Evolutionary conservation across 441 rosid species (phyloP).

Genomic region (Pelargonium myrrhifolium): DNA sequence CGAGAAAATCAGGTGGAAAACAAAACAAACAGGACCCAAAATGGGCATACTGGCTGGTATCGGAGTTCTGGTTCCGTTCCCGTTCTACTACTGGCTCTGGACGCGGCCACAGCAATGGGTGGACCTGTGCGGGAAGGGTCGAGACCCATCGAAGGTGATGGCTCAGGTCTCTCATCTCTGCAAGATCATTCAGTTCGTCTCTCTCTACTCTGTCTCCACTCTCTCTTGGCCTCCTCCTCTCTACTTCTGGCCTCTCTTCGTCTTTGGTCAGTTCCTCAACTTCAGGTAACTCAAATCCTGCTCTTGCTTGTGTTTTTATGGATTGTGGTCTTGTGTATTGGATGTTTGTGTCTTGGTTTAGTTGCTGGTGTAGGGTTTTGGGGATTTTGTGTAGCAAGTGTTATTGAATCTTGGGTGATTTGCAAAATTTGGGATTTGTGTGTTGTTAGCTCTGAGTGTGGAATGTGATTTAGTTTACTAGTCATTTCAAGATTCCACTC

Average conservation of each 20-base stretch:
- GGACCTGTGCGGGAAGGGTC: conserved; percentile 53
- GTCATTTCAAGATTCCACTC: neutral
- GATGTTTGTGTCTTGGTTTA: neutral
- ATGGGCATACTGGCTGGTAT: conserved; percentile 67
- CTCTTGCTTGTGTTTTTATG: neutral
- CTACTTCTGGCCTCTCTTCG: conserved; percentile 80
- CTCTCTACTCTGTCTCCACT: conserved; percentile 66
- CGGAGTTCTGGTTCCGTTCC: conserved; percentile 63
- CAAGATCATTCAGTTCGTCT: conserved; percentile 61
- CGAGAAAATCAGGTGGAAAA: neutral
- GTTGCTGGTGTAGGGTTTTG: too few relatives aligned
- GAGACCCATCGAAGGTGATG: conserved; percentile 70
- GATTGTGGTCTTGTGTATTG: neutral
- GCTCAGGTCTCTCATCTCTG: conserved; percentile 62
- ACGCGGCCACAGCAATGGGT: conserved; percentile 75
- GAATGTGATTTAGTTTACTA: neutral
- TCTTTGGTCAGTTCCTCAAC: conserved; percentile 85
- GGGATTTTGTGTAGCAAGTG: too few relatives aligned
- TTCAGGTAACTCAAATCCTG: conserved; percentile 44
- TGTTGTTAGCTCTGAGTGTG: neutral
- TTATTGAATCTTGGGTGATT: neutral
- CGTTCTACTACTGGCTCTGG: conserved; percentile 82
- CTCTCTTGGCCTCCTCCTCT: conserved; percentile 78
- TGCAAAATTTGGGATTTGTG: neutral
- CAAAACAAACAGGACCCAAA: neutral